Base-by-base conservation (phyloP, 2,329 filamentous ascomycete genomes). In the Corinectria fuckeliana region DNA sequence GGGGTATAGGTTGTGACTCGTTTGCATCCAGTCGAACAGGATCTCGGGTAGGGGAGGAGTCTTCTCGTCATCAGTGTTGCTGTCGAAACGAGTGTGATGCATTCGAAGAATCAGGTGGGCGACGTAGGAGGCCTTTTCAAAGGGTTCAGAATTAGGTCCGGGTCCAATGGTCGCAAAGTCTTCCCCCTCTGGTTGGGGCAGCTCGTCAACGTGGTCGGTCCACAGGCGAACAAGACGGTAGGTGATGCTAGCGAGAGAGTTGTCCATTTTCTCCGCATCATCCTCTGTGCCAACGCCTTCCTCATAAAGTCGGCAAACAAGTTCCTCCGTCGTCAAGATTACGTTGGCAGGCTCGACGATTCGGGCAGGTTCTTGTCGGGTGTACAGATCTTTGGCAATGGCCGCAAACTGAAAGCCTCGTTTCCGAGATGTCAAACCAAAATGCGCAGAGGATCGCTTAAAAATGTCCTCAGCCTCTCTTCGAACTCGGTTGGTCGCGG, bases 11-110 rank as follows among this genome's bases (percentile, higher is more conserved):
- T 91, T 87, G 71, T 97, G 92, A 70, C 91, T 85, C 14, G 82
- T 81, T 54, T 91, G 84, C 64, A 96, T 81, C 94, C 94, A 98
- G 68, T 91, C 85, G 62, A 97, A 88, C 13, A 98, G 79, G 14
- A 93, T 84, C 70, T 90, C 88, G 1, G 94, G 92, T 16, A 96
- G 80, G 0, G 91, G 83, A 2, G 81, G 80, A 1, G 73, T 71
- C 65, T 79, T 77, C 28, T 75, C 75, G 8, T 77, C 73, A 28
- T 75, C 75, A 10, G 68, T 71, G 20, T 77, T 70, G 34, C 66
- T 74, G 14, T 77, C 69, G 59, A 80, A 80, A 13, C 83, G 79
- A 9, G 83, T 83, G 75, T 97, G 92, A 68, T 93, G 90, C 56
- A 97, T 85, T 62, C 88, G 88, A 34, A 98, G 83, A 34, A 96